These are phyloP conservation scores for Pezicula rhizophila DNA, from an alignment of 2,329 filamentous ascomycete genomes.

Conservation along the genomic window DNA sequence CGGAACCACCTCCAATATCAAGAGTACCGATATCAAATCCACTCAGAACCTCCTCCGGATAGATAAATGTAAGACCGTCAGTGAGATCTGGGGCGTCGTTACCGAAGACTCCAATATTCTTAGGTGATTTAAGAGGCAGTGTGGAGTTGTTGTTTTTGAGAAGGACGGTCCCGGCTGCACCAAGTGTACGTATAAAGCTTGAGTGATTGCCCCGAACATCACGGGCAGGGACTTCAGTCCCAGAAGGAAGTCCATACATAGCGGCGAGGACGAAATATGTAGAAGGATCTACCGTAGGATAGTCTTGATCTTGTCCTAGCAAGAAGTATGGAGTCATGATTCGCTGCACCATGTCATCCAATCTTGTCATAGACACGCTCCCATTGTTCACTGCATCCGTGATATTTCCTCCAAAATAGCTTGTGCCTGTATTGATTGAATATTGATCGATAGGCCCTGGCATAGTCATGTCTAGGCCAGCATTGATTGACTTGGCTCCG, in stretches of 20 bases:
- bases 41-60: not conserved
- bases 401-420: slow-evolving; percentile 30
- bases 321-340: slow-evolving; percentile 34
- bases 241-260: not conserved
- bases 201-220: slow-evolving; percentile 52
- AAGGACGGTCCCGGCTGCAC: slow-evolving; percentile 56
- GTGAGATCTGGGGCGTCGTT: slow-evolving; percentile 42
- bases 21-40: slow-evolving; percentile 13
- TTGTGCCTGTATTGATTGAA: not conserved
- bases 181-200: slow-evolving; percentile 48
- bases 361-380: slow-evolving; percentile 26
- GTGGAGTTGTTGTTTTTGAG: slow-evolving; percentile 49
- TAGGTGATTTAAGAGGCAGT: slow-evolving; percentile 39
- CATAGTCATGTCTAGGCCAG: slow-evolving; percentile 65
- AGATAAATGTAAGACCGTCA: too few relatives aligned
- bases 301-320: slow-evolving; percentile 26
- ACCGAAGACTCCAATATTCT: slow-evolving; percentile 50
- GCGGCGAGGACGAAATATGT: not conserved
- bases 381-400: slow-evolving; percentile 43
- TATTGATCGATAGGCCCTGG: slow-evolving; percentile 36
- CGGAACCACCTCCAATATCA: slow-evolving; percentile 17
- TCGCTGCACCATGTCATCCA: not conserved
- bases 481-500: slow-evolving; percentile 50
- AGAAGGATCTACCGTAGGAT: slow-evolving; percentile 7
- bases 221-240: not conserved